Evolutionary conservation across 179 eudicot species (phyloP).

Genomic region (Spergularia azorica): DNA sequence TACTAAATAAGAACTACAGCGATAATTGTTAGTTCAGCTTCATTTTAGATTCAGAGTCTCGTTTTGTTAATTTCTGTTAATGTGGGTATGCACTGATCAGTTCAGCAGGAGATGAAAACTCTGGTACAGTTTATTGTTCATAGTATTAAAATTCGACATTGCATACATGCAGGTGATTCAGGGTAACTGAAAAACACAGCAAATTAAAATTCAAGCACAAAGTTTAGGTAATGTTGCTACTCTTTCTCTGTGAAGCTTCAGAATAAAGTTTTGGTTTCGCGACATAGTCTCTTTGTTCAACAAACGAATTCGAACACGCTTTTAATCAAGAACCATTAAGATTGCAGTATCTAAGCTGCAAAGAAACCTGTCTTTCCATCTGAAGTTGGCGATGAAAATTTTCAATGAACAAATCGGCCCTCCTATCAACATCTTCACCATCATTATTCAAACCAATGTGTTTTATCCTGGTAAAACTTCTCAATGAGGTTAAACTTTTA

Average conservation of each 20-base stretch:
- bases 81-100: no score
- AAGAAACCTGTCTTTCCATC: constrained; percentile 66
- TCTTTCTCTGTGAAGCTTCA: not conserved
- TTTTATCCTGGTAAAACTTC: constrained; percentile 31
- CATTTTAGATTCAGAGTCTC: not conserved
- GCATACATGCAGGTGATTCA: not conserved
- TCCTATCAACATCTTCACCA: constrained; percentile 54
- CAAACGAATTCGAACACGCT: no score
- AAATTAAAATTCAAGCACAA: not conserved
- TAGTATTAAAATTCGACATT: not conserved
- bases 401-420: constrained; percentile 57
- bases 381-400: constrained; percentile 54
- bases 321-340: constrained; percentile 9
- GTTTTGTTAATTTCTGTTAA: not conserved
- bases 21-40: no score
- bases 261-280: not conserved
- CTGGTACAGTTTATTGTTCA: not conserved
- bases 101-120: not conserved
- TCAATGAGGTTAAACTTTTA: constrained; percentile 19
- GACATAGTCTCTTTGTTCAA: not conserved
- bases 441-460: constrained; percentile 9
- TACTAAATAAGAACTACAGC: no score
- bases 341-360: constrained; percentile 58
- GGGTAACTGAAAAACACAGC: not conserved
- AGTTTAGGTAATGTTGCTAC: not conserved